Evolutionary conservation across 1,139 yeast species (phyloP), one percentile per base, ranked within the genome.

Genomic region (Kodamaea anthophila): DNA sequence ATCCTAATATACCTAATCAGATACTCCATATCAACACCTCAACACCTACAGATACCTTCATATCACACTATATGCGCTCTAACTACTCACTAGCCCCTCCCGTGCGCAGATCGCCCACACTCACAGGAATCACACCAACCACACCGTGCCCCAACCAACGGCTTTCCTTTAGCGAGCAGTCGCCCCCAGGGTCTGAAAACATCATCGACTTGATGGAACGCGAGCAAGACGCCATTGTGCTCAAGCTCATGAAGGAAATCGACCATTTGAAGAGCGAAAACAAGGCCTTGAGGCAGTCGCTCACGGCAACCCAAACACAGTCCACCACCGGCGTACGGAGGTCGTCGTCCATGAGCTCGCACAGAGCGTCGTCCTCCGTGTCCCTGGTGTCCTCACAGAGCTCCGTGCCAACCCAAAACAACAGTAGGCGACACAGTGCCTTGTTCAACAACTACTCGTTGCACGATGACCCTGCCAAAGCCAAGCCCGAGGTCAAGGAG

Each of bases 201-300:
- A 62, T 72, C 22, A 67, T 77, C 28, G 79, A 76, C 47, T 57
- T 69, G 33, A 74, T 77, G 82, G 85, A 77, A 45, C 65, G 75
- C 34, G 84, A 77, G 45, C 84, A 77, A 46, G 85, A 77, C 42
- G 80, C 78, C 3, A 72, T 76, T 21, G 84, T 76, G 6, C 52
- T 76, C 38, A 71, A 65, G 42, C 50, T 77, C 23, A 66, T 75
- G 70, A 65, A 65, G 40, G 82, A 77, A 41, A 75, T 77, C 22
- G 65, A 65, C 14, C 38, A 38, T 7, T 53, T 77, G 35, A 71
- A 66, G 39, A 72, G 68, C 21, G 83, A 77, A 37, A 76, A 74
- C 41, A 59, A 49, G 28, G 34, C 36, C 5, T 49, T 66, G 29
- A 58, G 37, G 18, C 31, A 24, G 30, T 21, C 28, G 11, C 15